phyloP scores from a whole-genome alignment of 2,329 filamentous ascomycete species.

The Aspergillus sp. region DNA sequence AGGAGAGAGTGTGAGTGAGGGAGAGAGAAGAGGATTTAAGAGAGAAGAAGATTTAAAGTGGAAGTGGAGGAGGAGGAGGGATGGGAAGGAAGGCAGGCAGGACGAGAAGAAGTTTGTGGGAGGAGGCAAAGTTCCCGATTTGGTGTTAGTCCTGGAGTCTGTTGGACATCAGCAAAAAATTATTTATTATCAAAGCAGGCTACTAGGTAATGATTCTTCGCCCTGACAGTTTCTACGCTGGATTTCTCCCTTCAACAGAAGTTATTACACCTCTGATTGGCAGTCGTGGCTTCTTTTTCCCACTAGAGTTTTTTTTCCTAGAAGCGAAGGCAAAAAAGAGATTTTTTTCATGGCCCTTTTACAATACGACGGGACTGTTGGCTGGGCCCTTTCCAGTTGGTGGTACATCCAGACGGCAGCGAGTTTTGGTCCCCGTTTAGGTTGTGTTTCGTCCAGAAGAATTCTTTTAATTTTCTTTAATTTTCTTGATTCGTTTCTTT shows the following conservation, averaged over 20 bases:
- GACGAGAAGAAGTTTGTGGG: conserved; percentile 25
- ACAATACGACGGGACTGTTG: neutral
- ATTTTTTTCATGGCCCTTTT: no score
- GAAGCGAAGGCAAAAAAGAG: conserved; percentile 7
- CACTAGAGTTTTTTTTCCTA: no score
- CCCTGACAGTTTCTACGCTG: no score
- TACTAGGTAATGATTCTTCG: no score
- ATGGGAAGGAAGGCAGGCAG: conserved; percentile 5
- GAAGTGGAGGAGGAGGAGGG: neutral
- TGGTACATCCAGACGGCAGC: neutral
- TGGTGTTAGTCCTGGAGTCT: conserved; percentile 3
- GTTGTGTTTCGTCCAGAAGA: neutral
- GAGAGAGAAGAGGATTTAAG: conserved; percentile 16
- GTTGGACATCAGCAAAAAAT: no score
- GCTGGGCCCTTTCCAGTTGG: neutral
- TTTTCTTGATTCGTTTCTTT: neutral
- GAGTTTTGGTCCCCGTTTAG: neutral
- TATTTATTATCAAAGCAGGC: no score
- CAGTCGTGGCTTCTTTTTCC: no score
- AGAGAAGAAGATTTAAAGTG: neutral
- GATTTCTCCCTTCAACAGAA: no score
- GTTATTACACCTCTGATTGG: no score
- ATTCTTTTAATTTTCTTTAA: neutral
- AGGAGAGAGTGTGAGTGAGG: conserved; percentile 12
- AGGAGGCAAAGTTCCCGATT: conserved; percentile 11